Evolutionary conservation across 441 rosid genomes (phyloP).

Genomic region (Erysimum cheiri): DNA sequence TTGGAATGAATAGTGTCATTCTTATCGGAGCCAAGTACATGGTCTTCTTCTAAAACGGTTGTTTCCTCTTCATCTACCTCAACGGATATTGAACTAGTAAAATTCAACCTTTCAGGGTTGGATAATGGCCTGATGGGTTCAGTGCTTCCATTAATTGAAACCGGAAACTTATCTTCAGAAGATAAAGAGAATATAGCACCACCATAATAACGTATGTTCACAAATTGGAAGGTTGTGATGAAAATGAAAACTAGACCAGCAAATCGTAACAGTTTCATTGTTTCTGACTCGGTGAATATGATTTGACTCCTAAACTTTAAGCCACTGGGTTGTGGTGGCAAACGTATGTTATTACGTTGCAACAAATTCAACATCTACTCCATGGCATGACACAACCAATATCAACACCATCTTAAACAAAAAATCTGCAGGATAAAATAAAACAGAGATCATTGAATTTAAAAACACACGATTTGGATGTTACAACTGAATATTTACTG

Average conservation of each 20-base stretch:
- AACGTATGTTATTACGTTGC: constrained; percentile 5
- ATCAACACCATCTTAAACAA: constrained; percentile 12
- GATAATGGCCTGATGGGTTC: constrained; percentile 20
- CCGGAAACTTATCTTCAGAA: constrained; percentile 44
- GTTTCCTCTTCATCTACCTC: constrained; percentile 34
- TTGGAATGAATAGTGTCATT: constrained; percentile 22
- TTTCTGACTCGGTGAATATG: constrained; percentile 43
- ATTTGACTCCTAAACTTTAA: background rate
- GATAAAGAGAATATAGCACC: constrained; percentile 45
- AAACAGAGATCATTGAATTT: constrained; percentile 2
- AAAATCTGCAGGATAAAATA: constrained; percentile 29
- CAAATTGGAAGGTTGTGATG: constrained; percentile 48
- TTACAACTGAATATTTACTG: constrained; percentile 3
- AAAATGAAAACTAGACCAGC: constrained; percentile 46
- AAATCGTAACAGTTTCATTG: constrained; percentile 50
- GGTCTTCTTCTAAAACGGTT: constrained; percentile 35
- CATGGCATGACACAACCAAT: background rate
- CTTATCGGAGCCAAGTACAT: constrained; percentile 27
- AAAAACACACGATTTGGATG: constrained; percentile 26
- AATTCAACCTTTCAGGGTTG: constrained; percentile 5
- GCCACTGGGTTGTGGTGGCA: constrained; percentile 5
- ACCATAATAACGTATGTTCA: constrained; percentile 53
- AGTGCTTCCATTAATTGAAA: constrained; percentile 35
- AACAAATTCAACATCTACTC: constrained; percentile 23
- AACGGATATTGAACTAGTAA: constrained; percentile 40